Evolutionary conservation across 139 green algal genomes (phyloP).

Genomic region (Chlorella sp.): DNA sequence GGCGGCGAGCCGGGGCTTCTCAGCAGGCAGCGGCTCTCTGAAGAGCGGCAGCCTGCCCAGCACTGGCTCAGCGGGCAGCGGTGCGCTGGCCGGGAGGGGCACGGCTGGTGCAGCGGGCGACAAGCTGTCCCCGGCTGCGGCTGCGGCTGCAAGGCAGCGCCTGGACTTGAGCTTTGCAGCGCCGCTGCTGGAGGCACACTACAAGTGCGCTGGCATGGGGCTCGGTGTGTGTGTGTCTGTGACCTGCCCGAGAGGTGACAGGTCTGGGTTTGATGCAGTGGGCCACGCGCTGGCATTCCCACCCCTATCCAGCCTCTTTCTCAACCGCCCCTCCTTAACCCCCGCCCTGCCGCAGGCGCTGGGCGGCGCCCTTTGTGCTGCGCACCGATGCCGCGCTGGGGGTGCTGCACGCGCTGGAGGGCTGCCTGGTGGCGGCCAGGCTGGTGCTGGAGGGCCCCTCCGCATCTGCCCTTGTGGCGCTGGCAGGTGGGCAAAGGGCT

Average conservation of each 20-base stretch:
- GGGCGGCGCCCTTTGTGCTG: not conserved
- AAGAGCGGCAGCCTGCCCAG: not conserved
- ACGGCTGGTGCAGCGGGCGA: too few species aligned
- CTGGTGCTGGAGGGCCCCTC: not conserved
- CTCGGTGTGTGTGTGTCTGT: too few species aligned
- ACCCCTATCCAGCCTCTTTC: too few species aligned
- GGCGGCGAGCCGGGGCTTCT: too few species aligned
- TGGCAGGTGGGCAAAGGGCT: not conserved
- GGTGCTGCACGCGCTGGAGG: not conserved
- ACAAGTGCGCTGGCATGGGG: not conserved
- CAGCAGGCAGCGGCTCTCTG: too few species aligned
- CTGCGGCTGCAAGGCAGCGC: not conserved
- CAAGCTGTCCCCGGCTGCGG: not conserved
- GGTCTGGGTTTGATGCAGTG: too few species aligned
- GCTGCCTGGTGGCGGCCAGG: not conserved
- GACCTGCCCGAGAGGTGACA: too few species aligned
- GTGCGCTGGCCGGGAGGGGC: too few species aligned
- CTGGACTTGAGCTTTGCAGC: not conserved
- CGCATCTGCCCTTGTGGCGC: not conserved
- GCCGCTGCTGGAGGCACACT: not conserved
- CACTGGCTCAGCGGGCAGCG: not conserved
- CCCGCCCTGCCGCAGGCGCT: not conserved
- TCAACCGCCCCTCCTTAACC: too few species aligned
- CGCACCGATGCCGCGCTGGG: constrained; percentile 1
- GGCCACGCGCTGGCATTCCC: not conserved